Conservation (phyloP, 371 early-diverging fungal species). For the Phascolomyces articulosus region DNA sequence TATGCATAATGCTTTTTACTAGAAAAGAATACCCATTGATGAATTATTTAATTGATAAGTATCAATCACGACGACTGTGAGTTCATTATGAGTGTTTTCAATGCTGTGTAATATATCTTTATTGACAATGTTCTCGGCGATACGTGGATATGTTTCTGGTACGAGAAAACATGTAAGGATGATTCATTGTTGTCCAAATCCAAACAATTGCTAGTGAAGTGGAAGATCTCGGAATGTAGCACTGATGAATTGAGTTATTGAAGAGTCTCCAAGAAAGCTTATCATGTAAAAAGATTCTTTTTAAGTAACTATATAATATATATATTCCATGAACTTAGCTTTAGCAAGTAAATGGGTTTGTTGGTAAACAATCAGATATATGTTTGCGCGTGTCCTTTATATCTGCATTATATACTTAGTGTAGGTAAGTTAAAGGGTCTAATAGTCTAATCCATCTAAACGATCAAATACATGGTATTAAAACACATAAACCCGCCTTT, state of each 20-base stretch:
- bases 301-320: no score
- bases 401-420: conserved; percentile 5
- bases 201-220: conserved; percentile 61
- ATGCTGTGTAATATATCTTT: no score
- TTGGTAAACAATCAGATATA: conserved; percentile 20
- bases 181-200: conserved; percentile 75
- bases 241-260: conserved; percentile 67
- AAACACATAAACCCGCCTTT: conserved; percentile 30
- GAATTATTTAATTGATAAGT: no score
- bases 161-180: conserved; percentile 85
- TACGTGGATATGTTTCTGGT: no score
- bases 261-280: conserved; percentile 60
- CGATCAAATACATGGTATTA: conserved; percentile 29
- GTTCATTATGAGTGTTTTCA: no score
- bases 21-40: no score
- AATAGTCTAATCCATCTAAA: conserved; percentile 41
- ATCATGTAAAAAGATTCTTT: no score
- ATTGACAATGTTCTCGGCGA: no score
- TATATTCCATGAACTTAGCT: not conserved
- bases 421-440: conserved; percentile 42
- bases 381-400: not conserved
- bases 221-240: conserved; percentile 60
- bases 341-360: conserved; percentile 16
- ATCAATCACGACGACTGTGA: no score
- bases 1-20: not conserved